Base-by-base conservation (phyloP, 108 stramenopile genomes). In the Nitzschia sp. region DNA sequence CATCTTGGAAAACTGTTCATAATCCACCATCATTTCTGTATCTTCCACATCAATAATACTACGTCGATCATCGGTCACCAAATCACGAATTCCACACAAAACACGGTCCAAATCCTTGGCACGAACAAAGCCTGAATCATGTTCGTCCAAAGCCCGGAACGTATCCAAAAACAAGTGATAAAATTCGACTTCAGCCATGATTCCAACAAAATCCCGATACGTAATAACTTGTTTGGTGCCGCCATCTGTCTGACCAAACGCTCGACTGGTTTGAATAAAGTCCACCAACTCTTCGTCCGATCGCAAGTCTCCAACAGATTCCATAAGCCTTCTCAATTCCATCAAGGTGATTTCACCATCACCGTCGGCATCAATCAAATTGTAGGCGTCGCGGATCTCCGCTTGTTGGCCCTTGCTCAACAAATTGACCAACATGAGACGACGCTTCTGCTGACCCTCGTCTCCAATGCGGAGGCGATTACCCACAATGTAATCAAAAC, bases 161-260 rank as follows among this genome's bases (percentile, higher is more conserved):
- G 90, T 92, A 27, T 95, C 93, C 35, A 77, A 63, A 69, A 95
- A 95, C 65, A 95, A 74, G 51, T 89, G 74, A 65, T 86, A 92
- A 35, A 90, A 90, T 59, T 95, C 93, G 0, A 89, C 89, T 65
- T 95, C 90, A 32, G 93, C 93, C 87, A 95, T 95, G 46, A 95
- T 77, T 9, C 90, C 93, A 78, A 92, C 78, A 66, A 95, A 95
- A 42, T 90, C 93, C 3, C 70, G 33, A 18, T 74, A 66, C 47
- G 70, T 81, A 25, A 95, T 79, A 2, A 67, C 84, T 18, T 64
- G 58, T 47, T 86, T 81, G 6, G 9, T 13, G 3, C 86, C 85
- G 49, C 84, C 85, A 21, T 46, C 30, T 21, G 32, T 33, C n/a
- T 59, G 56, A 46, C 64, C 46, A 26, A 47, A 32, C 21, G 45